Conservation (phyloP, 257 asterid genomes). For the Solanum infundibuliforme region DNA sequence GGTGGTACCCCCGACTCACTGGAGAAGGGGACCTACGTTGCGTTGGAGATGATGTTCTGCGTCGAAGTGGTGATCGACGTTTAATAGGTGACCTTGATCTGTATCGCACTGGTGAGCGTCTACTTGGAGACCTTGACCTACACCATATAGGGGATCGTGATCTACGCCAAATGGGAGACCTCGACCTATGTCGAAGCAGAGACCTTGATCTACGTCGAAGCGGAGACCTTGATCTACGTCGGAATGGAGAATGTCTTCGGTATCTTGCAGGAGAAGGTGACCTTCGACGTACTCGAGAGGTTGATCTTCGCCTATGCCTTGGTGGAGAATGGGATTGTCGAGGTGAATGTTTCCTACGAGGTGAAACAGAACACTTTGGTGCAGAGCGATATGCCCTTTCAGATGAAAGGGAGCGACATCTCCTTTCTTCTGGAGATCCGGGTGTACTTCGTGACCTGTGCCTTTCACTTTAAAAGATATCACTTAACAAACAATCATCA, state of each 20-base stretch:
- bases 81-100: conserved; percentile 26
- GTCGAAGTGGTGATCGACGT: conserved; percentile 21
- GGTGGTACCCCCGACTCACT: conserved; percentile 29
- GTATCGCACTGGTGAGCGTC: conserved; percentile 11
- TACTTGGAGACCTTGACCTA: conserved; percentile 27
- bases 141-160: conserved; percentile 38
- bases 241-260: conserved; percentile 49
- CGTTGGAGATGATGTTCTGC: conserved; percentile 35
- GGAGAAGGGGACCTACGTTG: conserved; percentile 36
- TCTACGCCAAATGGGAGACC: conserved; percentile 21
- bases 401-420: conserved; percentile 52
- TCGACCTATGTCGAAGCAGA: conserved; percentile 18
- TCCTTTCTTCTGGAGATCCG: conserved; percentile 29
- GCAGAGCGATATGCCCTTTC: conserved; percentile 40
- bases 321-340: conserved; percentile 52
- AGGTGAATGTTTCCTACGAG: conserved; percentile 39
- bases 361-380: conserved; percentile 43
- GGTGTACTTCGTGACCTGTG: conserved; percentile 56
- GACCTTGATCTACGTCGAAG: conserved; percentile 22
- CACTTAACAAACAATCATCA: neutral
- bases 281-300: conserved; percentile 34
- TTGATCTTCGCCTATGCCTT: conserved; percentile 41
- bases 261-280: conserved; percentile 60
- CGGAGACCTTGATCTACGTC: conserved; percentile 8
- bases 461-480: conserved; percentile 30